Conservation (phyloP, 2,329 filamentous ascomycete genomes). For the Colletotrichum tropicicola region DNA sequence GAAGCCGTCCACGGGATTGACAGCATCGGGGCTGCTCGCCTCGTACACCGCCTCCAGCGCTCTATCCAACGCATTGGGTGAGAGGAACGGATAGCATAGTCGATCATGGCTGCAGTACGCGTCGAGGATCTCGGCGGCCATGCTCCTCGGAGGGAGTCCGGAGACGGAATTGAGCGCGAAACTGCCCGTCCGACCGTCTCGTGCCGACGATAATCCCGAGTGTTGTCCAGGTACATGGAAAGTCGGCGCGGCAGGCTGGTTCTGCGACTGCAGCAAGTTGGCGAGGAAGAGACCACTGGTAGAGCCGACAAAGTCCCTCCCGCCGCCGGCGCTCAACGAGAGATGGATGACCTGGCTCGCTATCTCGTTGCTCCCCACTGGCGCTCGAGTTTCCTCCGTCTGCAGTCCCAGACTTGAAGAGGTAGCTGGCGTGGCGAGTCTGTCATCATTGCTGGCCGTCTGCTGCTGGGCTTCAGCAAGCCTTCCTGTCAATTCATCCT, state of each 20-base stretch:
- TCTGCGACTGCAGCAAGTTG: slow-evolving; percentile 43
- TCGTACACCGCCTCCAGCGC: slow-evolving; percentile 42
- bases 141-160: slow-evolving; percentile 41
- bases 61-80: slow-evolving; percentile 37
- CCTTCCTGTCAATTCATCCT: slow-evolving; percentile 33
- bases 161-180: slow-evolving; percentile 4
- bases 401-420: no score
- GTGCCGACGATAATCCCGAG: not conserved
- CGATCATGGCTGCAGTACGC: slow-evolving; percentile 54
- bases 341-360: slow-evolving; percentile 52
- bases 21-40: slow-evolving; percentile 29
- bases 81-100: slow-evolving; percentile 52
- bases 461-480: slow-evolving; percentile 26
- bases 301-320: slow-evolving; percentile 51
- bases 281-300: slow-evolving; percentile 51
- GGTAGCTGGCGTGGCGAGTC: no score
- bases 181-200: no score
- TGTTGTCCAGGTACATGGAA: slow-evolving; percentile 19
- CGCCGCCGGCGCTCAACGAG: slow-evolving; percentile 51
- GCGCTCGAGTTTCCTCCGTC: not conserved
- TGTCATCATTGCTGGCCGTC: not conserved
- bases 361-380: slow-evolving; percentile 39
- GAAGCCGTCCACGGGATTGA: slow-evolving; percentile 44
- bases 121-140: slow-evolving; percentile 46
- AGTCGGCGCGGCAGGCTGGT: slow-evolving; percentile 17